Base-by-base conservation (phyloP, 2,329 filamentous ascomycete genomes). In the Colletotrichum brevisporum region DNA sequence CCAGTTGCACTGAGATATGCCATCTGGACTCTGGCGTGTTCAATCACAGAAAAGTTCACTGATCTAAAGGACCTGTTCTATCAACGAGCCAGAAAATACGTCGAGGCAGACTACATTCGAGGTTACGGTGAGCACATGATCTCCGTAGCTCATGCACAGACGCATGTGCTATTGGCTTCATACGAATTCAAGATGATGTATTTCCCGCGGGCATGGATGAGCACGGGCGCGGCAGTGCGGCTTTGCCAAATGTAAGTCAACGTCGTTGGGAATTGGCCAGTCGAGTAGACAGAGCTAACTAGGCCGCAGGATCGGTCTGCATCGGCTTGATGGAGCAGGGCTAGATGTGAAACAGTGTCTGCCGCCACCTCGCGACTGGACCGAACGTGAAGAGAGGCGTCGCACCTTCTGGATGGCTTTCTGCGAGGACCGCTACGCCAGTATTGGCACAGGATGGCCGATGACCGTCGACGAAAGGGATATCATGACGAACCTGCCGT, bases 181-280 rank as follows among this genome's bases (percentile, higher is more conserved):
- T 98, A 97, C 75, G 96, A 99, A 79, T 98, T 98, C 84, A 97
- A 95, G 82, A 92, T 93, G 87, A 97, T 98, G 93, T 97, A 94
- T 79, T 98, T 98, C 74, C 95, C 96, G 1, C 86, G 96, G 73
- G 96, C 96, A 1, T 98, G 96, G 96, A 90, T 97, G 83, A 98
- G 93, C 73, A 92, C 93, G 3, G 96, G 95, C 24, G 87, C 93
- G 70, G 92, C 92, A 5, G 89, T 92, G n/a, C 89, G 95, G 58
- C 81, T 98, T 62, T 89, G 89, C 58, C 92, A 97, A 76, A 98
- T 98, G 95, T 90, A 78, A 78, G 87, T 78, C 21, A n/a, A 6
- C 27, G 21, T 9, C 24, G 5, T 31, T 27, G 5, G 16, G 5
- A 15, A 24, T 12, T 5, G n/a, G 16, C 21, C 47, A 6, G 10